These are phyloP conservation scores for Cenococcum geophilum DNA, from an alignment of 495 filamentous ascomycete species.

Conservation along the genomic window DNA sequence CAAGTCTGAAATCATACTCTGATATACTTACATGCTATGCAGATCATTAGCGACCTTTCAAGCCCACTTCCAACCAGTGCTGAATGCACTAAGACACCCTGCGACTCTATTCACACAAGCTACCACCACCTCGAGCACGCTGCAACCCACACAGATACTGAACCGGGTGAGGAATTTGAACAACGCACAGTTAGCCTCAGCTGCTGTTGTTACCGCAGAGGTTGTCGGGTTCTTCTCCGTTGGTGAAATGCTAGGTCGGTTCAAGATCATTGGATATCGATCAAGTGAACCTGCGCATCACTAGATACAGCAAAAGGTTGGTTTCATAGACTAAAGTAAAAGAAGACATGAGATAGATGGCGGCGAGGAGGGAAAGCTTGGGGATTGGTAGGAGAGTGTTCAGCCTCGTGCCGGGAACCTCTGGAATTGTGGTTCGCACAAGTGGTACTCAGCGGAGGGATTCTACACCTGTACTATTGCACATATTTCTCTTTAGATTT, in stretches of 20 bases:
- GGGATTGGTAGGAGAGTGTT: neutral
- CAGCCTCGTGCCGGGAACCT: neutral
- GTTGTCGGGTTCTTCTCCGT: constrained; percentile 95
- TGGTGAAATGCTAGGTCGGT: constrained; percentile 89
- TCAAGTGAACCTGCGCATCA: constrained; percentile 31
- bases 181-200: constrained; percentile 58
- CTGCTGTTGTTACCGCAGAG: constrained; percentile 75
- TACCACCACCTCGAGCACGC: constrained; percentile 42
- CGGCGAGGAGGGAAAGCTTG: neutral
- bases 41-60: constrained; percentile 79
- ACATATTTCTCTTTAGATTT: constrained; percentile 30
- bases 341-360: neutral
- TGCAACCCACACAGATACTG: constrained; percentile 49
- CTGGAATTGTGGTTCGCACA: neutral
- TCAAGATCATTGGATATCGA: constrained; percentile 87
- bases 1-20: neutral
- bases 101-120: constrained; percentile 39
- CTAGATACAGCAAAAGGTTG: constrained; percentile 8
- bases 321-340: neutral
- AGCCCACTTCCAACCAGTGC: constrained; percentile 70
- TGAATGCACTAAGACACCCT: constrained; percentile 64
- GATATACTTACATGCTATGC: constrained; percentile 15
- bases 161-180: constrained; percentile 62
- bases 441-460: neutral
- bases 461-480: constrained; percentile 32